Conservation (phyloP, 352 stramenopile species). For the Phytophthora aleatoria region DNA sequence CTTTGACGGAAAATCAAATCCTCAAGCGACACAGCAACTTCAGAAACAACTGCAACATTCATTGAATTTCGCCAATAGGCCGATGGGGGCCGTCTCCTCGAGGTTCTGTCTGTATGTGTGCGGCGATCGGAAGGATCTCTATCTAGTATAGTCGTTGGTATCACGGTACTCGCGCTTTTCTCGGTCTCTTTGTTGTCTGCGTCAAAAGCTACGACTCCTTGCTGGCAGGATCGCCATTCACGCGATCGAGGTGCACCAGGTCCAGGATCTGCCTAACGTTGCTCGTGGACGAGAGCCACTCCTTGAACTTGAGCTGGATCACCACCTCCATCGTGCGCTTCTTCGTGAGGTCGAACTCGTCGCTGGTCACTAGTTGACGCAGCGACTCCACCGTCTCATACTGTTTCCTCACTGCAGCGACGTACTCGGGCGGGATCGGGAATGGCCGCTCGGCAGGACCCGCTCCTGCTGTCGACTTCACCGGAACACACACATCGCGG, state of each 20-base stretch:
- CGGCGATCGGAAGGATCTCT: slow-evolving; percentile 22
- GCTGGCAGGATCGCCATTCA: slow-evolving; percentile 25
- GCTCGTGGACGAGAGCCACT: slow-evolving; percentile 88
- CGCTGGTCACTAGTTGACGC: slow-evolving; percentile 70
- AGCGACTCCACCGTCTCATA: slow-evolving; percentile 80
- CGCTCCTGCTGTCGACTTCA: slow-evolving; percentile 51
- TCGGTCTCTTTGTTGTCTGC: neutral
- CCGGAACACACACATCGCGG: slow-evolving; percentile 69
- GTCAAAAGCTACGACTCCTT: slow-evolving; percentile 30
- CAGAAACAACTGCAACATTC: slow-evolving; percentile 19
- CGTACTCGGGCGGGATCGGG: slow-evolving; percentile 75
- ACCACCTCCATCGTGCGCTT: slow-evolving; percentile 85
- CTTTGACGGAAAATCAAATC: slow-evolving; percentile 13
- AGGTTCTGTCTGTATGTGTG: slow-evolving; percentile 11
- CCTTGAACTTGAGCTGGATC: slow-evolving; percentile 85
- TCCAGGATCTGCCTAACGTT: slow-evolving; percentile 90
- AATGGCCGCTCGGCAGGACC: slow-evolving; percentile 71
- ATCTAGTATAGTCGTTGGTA: slow-evolving; percentile 36
- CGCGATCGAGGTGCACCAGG: slow-evolving; percentile 81
- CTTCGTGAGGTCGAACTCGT: slow-evolving; percentile 80
- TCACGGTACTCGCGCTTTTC: slow-evolving; percentile 10
- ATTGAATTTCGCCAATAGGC: slow-evolving; percentile 13
- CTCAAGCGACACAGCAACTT: slow-evolving; percentile 14
- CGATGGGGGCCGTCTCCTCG: neutral
- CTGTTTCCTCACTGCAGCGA: slow-evolving; percentile 59